Conservation (phyloP, 2,329 filamentous ascomycete species). For the Ceratocystis colombiana region DNA sequence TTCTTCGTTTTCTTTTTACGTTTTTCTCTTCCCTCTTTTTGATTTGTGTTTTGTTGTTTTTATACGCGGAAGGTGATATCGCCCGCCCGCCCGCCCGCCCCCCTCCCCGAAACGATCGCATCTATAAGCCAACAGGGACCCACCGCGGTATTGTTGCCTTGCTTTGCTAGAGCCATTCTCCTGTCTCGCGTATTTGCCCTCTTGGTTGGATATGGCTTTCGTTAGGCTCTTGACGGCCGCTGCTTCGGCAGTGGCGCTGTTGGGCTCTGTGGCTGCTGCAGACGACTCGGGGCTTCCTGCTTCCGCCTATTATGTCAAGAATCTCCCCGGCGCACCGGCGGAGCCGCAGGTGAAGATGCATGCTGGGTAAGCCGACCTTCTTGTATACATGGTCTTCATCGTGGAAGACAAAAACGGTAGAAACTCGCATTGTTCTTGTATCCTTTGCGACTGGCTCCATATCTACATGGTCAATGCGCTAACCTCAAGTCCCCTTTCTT, state of each 20-base stretch:
- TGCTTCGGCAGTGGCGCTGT: conserved; percentile 26
- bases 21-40: not conserved
- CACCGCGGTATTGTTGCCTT: not conserved
- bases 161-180: not conserved
- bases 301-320: conserved; percentile 69
- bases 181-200: too few relatives aligned
- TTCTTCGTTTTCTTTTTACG: not conserved
- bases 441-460: not conserved
- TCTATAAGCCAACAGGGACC: not conserved
- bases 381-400: not conserved
- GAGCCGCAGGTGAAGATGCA: conserved; percentile 85
- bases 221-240: conserved; percentile 18
- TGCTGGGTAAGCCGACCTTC: conserved; percentile 63
- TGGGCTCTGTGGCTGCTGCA: conserved; percentile 30
- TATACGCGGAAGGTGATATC: not conserved
- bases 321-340: conserved; percentile 72
- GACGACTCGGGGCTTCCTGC: conserved; percentile 29
- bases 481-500: not conserved
- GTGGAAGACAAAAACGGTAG: not conserved
- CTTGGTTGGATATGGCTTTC: conserved; percentile 28
- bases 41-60: not conserved
- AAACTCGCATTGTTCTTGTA: not conserved
- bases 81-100: not conserved
- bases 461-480: not conserved
- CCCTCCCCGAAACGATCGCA: not conserved